A percentile compares a stretch with the other conserved stretches of the same genome.
phyloP scores from a whole-genome alignment of 495 filamentous ascomycete species.

The Penicillium coprophilum region DNA sequence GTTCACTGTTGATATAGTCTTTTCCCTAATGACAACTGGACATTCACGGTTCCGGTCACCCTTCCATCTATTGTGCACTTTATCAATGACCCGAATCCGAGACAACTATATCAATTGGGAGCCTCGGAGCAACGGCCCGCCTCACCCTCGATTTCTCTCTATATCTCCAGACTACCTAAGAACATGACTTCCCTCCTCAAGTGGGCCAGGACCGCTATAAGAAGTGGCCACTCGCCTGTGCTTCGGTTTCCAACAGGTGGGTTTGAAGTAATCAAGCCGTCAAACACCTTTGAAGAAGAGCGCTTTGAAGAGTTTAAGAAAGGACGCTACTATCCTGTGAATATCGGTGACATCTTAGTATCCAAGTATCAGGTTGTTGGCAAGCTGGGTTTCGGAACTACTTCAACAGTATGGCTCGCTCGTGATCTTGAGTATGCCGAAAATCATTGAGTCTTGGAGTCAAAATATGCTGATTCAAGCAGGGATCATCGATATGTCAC shows the following conservation, averaged over 20 bases:
- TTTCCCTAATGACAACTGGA: no score
- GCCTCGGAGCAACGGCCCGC: no score
- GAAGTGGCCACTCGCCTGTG: not conserved
- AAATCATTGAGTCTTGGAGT: no score
- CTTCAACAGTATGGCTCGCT: constrained; percentile 56
- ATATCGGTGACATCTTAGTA: constrained; percentile 50
- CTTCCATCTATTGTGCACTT: no score
- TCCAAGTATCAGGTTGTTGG: constrained; percentile 54
- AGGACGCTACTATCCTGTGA: constrained; percentile 48
- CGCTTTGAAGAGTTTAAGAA: not conserved
- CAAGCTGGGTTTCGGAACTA: constrained; percentile 57
- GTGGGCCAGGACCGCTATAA: not conserved
- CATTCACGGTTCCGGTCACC: no score
- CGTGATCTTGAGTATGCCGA: constrained; percentile 50
- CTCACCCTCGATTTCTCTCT: no score
- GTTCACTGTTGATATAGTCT: no score
- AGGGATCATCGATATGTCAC: constrained; percentile 43
- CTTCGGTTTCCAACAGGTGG: not conserved
- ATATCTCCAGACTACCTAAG: no score
- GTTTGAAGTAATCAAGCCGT: not conserved
- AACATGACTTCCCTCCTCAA: no score
- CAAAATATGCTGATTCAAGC: not conserved
- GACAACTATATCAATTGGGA: no score
- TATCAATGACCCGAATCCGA: no score
- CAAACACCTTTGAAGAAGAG: not conserved